phyloP scores from a whole-genome alignment of 495 filamentous ascomycete species.

The Hypoxylon crocopeplum region DNA sequence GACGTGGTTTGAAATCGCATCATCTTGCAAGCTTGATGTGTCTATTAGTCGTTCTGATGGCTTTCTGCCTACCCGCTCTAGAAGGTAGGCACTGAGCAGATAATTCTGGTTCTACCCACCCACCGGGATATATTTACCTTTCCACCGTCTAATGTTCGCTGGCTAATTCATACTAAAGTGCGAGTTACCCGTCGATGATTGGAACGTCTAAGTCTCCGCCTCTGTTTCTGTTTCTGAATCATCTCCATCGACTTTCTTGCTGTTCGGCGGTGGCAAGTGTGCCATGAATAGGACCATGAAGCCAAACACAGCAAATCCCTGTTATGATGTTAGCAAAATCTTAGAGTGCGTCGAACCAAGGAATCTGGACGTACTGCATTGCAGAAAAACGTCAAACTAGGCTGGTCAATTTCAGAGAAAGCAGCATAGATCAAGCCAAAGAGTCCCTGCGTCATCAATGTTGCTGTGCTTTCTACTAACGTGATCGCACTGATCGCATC shows the following conservation, averaged over 20 bases:
- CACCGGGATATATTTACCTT: too few species aligned
- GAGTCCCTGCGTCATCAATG: conserved; percentile 57
- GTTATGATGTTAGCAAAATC: neutral
- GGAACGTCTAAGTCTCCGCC: conserved; percentile 2
- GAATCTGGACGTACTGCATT: conserved; percentile 54
- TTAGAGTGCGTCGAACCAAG: neutral
- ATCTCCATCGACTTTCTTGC: conserved; percentile 48
- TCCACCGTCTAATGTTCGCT: too few species aligned
- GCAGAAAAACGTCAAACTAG: conserved; percentile 59
- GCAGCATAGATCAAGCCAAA: conserved; percentile 63
- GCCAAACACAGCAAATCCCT: conserved; percentile 56
- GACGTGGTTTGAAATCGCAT: too few species aligned
- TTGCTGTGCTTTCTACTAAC: conserved; percentile 61
- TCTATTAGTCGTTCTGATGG: conserved; percentile 4
- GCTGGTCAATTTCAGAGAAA: conserved; percentile 54
- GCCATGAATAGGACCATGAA: conserved; percentile 55
- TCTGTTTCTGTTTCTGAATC: conserved; percentile 25
- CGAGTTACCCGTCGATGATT: too few species aligned
- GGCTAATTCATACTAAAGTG: too few species aligned
- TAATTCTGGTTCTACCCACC: too few species aligned
- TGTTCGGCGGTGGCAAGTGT: conserved; percentile 53
- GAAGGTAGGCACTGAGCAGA: too few species aligned
- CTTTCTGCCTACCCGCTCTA: too few species aligned
- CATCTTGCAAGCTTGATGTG: neutral
- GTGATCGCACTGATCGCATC: conserved; percentile 64